Evolutionary conservation across 2,329 filamentous ascomycete genomes (phyloP).

Genomic region (Xylaria sp.): DNA sequence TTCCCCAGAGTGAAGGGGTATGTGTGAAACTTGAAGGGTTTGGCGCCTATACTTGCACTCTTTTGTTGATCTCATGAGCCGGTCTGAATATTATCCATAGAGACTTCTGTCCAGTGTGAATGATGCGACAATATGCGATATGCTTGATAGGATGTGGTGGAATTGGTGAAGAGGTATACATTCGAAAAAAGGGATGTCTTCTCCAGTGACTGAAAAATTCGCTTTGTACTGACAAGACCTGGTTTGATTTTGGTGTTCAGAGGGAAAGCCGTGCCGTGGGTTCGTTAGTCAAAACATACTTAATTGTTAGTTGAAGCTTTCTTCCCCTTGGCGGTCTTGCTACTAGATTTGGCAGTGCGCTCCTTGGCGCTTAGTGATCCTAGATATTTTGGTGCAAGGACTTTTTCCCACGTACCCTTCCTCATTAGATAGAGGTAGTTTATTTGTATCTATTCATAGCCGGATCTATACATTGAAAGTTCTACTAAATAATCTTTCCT

Average conservation of each 20-base stretch:
- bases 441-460: neutral
- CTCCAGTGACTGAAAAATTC: neutral
- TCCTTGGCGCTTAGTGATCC: conserved; percentile 7
- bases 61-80: neutral
- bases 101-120: neutral
- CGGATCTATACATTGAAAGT: neutral
- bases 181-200: neutral
- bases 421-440: neutral
- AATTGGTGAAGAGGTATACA: neutral
- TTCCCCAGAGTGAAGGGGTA: conserved; percentile 4
- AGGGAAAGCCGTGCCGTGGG: neutral
- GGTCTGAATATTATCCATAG: neutral
- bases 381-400: neutral
- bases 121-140: neutral
- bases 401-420: neutral
- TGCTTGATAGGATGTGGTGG: neutral
- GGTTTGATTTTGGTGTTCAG: neutral
- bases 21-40: conserved; percentile 25
- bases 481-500: neutral
- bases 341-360: neutral
- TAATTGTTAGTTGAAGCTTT: neutral
- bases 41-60: conserved; percentile 11
- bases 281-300: neutral
- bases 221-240: neutral
- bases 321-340: neutral